Percentiles rank a stretch among this genome's conserved stretches.
phyloP scores from a whole-genome alignment of 2,329 filamentous ascomycete genomes.

The Raffaelea arxii region DNA sequence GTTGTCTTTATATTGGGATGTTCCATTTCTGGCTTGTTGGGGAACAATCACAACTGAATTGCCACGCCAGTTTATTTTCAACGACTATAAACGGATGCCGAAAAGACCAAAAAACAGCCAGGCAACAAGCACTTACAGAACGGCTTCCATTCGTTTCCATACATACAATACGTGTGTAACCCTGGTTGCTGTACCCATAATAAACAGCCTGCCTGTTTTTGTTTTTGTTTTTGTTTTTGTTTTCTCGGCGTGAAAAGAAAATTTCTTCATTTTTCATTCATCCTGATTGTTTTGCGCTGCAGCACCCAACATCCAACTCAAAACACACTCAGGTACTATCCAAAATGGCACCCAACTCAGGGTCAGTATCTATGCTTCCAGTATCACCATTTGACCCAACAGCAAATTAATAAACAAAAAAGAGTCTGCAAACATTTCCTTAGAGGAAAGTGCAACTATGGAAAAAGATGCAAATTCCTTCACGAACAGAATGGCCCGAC shows the following conservation, averaged over 20 bases:
- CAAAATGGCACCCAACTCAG: background rate
- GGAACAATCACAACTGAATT: no score
- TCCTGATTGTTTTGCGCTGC: background rate
- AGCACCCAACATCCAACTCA: background rate
- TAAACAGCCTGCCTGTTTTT: background rate
- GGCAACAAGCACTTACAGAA: no score
- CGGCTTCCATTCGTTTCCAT: no score
- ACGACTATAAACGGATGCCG: no score
- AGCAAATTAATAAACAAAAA: background rate
- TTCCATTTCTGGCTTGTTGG: no score
- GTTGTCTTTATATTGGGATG: no score
- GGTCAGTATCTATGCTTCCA: background rate
- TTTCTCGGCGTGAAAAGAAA: background rate
- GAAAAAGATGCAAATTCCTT: background rate
- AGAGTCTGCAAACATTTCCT: background rate
- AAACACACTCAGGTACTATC: no score
- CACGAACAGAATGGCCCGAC: background rate
- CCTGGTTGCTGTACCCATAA: no score
- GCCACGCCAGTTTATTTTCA: no score
- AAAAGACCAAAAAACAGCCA: no score
- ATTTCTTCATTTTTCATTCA: background rate
- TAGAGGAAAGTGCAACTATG: background rate
- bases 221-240: background rate
- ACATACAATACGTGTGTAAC: no score
- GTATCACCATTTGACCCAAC: background rate